phyloP scores from a whole-genome alignment of 2,329 filamentous ascomycete species.

The Curvularia spicifera region DNA sequence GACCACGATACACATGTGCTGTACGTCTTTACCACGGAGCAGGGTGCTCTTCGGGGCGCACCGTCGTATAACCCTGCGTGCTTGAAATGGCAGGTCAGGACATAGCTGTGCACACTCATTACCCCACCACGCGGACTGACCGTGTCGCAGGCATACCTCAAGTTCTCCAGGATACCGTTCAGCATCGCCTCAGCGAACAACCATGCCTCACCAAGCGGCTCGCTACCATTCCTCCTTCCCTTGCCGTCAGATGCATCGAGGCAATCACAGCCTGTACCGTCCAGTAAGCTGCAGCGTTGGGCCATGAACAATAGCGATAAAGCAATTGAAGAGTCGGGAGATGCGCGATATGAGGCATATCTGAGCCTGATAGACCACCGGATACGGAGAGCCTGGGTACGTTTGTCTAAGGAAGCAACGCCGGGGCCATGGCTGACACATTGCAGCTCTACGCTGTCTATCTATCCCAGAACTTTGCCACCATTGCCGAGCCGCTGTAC shows the following conservation, averaged over 20 bases:
- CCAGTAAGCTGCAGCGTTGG: constrained; percentile 74
- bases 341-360: constrained; percentile 74
- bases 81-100: constrained; percentile 89
- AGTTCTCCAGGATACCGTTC: constrained; percentile 74
- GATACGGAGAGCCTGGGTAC: constrained; percentile 85
- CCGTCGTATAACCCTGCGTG: constrained; percentile 92
- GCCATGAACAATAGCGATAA: constrained; percentile 55
- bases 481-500: constrained; percentile 75
- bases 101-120: neutral
- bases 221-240: constrained; percentile 86
- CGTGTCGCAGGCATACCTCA: constrained; percentile 75
- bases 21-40: constrained; percentile 75
- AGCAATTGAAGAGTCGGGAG: constrained; percentile 55
- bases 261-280: constrained; percentile 58
- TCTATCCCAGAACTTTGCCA: constrained; percentile 70
- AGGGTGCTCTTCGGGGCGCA: constrained; percentile 65
- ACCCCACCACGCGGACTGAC: constrained; percentile 16
- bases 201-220: constrained; percentile 87
- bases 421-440: neutral
- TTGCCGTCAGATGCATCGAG: constrained; percentile 36
- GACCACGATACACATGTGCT: constrained; percentile 63
- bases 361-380: constrained; percentile 75
- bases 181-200: constrained; percentile 77
- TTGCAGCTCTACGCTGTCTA: constrained; percentile 78
- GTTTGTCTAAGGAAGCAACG: neutral